Evolutionary conservation across 2,329 filamentous ascomycete species (phyloP), one percentile per base, ranked within the genome.

Genomic region (Pseudogymnoascus verrucosus): DNA sequence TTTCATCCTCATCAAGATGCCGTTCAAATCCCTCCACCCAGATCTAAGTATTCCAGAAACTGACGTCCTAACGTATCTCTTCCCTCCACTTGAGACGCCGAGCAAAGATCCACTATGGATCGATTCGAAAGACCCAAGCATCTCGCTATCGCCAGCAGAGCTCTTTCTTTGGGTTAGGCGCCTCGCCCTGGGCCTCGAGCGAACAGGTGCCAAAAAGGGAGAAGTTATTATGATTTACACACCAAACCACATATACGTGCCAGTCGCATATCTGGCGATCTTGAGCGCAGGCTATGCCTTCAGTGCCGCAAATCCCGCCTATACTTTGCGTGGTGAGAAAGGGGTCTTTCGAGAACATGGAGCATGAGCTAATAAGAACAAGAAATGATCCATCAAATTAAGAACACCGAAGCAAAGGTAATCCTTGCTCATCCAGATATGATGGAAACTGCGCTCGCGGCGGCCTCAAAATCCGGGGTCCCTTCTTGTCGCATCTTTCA

Each of bases 211-310:
- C 5, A 69, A 76, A 64, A 74, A 71, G 60, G 79, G 79, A 11
- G 82, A 84, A 62, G 79, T 82, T 2, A 79, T 83, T 39, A 77
- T 84, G 76, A 76, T 83, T 51, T 82, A 79, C 68, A 80, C 79
- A 0, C 77, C 79, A 1, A 85, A 84, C 68, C 80, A 83, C 66
- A 78, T 84, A 37, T 82, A 81, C 66, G 77, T 84, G 1, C 82
- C 82, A 0, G 78, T 80, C 3, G 79, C 79, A 12, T 84, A 82
- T 68, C 73, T 84, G 5, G 82, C 80, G 2, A 78, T 82, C 47
- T 78, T 82, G 1, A 82, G 82, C 0, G 77, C 78, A 19, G 80
- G 81, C 3, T 78, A 76, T 65, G 76, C 81, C 21, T 85, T 85
- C 71, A 83, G 78, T 61, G 82, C 80, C 19, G 80, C 78, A 5